Evolutionary conservation across 2,329 filamentous ascomycete species (phyloP).

Genomic region (Verticillium nubilum): DNA sequence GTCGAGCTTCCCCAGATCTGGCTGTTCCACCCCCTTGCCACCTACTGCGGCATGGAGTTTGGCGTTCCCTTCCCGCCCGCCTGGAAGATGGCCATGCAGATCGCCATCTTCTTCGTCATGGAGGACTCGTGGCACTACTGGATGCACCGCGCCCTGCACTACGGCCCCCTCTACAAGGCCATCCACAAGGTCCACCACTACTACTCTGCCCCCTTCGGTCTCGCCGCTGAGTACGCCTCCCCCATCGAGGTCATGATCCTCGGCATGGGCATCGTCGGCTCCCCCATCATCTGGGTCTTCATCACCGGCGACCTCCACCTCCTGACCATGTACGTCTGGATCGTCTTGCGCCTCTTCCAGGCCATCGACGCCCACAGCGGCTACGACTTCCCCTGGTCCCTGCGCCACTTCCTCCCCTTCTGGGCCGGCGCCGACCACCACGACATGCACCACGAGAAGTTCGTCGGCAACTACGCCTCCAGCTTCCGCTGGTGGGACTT

Average conservation of each 20-base stretch:
- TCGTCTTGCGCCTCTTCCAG: conserved; percentile 87
- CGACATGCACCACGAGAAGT: conserved; percentile 95
- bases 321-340: conserved; percentile 97
- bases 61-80: conserved; percentile 82
- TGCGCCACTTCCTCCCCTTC: conserved; percentile 94
- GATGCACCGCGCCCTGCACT: conserved; percentile 88
- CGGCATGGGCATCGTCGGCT: conserved; percentile 77
- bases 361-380: conserved; percentile 96
- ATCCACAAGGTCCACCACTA: conserved; percentile 99
- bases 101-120: conserved; percentile 88
- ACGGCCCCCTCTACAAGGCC: conserved; percentile 88
- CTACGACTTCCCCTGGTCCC: conserved; percentile 96
- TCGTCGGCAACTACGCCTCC: conserved; percentile 96
- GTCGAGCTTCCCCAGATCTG: conserved; percentile 98
- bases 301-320: conserved; percentile 87
- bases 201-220: conserved; percentile 93
- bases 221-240: conserved; percentile 95
- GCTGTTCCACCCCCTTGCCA: conserved; percentile 96
- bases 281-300: conserved; percentile 77
- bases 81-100: conserved; percentile 85
- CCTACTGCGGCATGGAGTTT: conserved; percentile 84
- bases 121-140: conserved; percentile 99
- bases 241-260: conserved; percentile 96
- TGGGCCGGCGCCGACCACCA: conserved; percentile 98
- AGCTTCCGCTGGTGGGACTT: conserved; percentile 99